Base-by-base conservation (phyloP, 2,329 filamentous ascomycete genomes). In the Byssoonygena ceratinophila region DNA sequence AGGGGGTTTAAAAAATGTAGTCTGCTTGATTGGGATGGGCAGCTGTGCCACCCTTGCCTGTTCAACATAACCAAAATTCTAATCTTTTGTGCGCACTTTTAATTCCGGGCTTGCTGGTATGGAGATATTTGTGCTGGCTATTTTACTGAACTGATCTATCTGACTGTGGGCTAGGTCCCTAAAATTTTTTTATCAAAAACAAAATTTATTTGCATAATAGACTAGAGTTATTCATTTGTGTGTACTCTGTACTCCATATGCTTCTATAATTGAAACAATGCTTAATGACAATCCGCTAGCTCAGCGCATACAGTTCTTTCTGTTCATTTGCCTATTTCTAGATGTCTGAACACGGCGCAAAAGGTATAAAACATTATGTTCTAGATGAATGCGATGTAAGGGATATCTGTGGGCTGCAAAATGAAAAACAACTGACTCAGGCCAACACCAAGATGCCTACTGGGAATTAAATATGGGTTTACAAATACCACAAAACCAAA, bases 401-500 rank as follows among this genome's bases (percentile, higher is more conserved):
- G 23, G 46, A 31, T 49, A 49, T 49, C 36, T 9, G 18, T 31
- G 16, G n/a, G 25, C n/a, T 25, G 46, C 44, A 31, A 32, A 49
- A 31, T 18, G 14, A n/a, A 49, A 14, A 14, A 27, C n/a, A 40
- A 18, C 12, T n/a, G 23, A 29, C 18, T 31, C 34, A 32, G 11
- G 23, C 23, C 25, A 49, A 49, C 46, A 32, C 46, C 46, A 40
- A 16, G 16, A 49, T 49, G 46, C 46, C 27, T 9, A 18, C 14
- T 31, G 9, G 8, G 22, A 5, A 31, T 27, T n/a, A 40, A 14
- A 41, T 22, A 22, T 1, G 12, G 20, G 20, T 16, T 48, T 29
- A 12, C 34, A 16, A 4, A 31, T 4, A 32, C n/a, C 9, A 20
- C 41, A n/a, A 29, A 6, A 7, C 44, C 31, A 14, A 29, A 25